Percentiles rank a stretch among this genome's conserved stretches.
phyloP scores from a whole-genome alignment of 1,284 basidiomycete genomes.

The Mycena sp. region DNA sequence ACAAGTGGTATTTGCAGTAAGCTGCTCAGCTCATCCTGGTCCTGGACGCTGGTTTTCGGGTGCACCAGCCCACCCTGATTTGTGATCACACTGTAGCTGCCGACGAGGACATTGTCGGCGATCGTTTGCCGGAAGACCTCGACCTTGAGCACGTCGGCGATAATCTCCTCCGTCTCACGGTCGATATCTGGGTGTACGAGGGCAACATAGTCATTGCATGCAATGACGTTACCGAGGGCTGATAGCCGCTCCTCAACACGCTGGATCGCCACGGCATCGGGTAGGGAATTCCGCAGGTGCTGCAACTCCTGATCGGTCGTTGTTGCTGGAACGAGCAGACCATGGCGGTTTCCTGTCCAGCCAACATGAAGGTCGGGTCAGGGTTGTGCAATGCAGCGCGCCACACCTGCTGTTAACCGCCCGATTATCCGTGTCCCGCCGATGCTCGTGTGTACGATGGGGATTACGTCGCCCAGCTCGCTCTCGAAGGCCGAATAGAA shows the following conservation, averaged over 20 bases:
- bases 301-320: slow-evolving; percentile 99
- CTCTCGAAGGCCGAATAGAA: slow-evolving; percentile 98
- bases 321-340: slow-evolving; percentile 93
- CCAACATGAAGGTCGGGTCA: background rate
- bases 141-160: slow-evolving; percentile 98
- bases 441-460: slow-evolving; percentile 97
- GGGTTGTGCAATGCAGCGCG: slow-evolving; percentile 22
- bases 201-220: slow-evolving; percentile 98
- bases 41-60: slow-evolving; percentile 95
- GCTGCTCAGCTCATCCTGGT: slow-evolving; percentile 97
- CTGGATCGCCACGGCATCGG: slow-evolving; percentile 92
- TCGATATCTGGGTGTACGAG: slow-evolving; percentile 98
- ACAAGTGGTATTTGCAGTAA: slow-evolving; percentile 96
- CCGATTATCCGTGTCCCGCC: slow-evolving; percentile 96
- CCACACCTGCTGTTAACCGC: slow-evolving; percentile 86
- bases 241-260: slow-evolving; percentile 96
- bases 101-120: slow-evolving; percentile 96
- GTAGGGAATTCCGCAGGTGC: slow-evolving; percentile 96
- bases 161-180: slow-evolving; percentile 99
- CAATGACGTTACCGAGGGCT: slow-evolving; percentile 98
- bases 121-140: slow-evolving; percentile 99
- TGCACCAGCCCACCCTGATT: slow-evolving; percentile 99
- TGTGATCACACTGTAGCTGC: slow-evolving; percentile 93
- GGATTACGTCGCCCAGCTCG: slow-evolving; percentile 93
- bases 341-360: slow-evolving; percentile 86